phyloP scores from a whole-genome alignment of 139 green algal genomes.

The Mesostigma viride region DNA sequence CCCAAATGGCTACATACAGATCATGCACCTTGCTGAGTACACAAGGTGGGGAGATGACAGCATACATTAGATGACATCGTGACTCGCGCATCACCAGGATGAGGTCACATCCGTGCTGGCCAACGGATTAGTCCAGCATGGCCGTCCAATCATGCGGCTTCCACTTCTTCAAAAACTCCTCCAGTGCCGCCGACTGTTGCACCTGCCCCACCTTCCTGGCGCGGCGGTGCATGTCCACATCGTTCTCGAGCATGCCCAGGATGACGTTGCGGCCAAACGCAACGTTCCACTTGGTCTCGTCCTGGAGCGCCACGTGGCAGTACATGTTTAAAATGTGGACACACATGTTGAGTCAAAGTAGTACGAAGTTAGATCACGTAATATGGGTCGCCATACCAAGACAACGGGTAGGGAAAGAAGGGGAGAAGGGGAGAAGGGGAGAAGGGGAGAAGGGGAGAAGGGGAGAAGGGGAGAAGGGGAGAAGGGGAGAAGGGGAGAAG shows the following conservation, averaged over 20 bases:
- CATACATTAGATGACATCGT: too few species aligned
- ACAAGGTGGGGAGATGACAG: too few species aligned
- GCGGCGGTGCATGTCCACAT: conserved; percentile 57
- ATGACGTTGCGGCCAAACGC: conserved; percentile 58
- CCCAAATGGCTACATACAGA: too few species aligned
- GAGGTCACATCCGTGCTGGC: too few species aligned
- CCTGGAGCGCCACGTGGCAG: conserved; percentile 7
- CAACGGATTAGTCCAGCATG: conserved; percentile 44
- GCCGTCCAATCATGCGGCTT: conserved; percentile 76
- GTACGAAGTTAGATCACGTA: background rate
- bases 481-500: too few species aligned
- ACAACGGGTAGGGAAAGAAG: background rate
- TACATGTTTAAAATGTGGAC: background rate
- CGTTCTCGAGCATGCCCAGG: conserved; percentile 66
- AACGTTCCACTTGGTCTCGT: conserved; percentile 69
- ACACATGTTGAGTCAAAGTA: background rate
- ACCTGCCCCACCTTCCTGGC: conserved; percentile 24
- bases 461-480: too few species aligned
- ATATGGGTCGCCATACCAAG: background rate
- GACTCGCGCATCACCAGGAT: too few species aligned
- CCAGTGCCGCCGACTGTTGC: conserved; percentile 47
- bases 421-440: background rate
- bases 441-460: background rate
- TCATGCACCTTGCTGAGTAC: too few species aligned
- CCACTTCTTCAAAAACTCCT: conserved; percentile 64